Base-by-base conservation (phyloP, 2,329 filamentous ascomycete genomes). In the Phialophora verrucosa region DNA sequence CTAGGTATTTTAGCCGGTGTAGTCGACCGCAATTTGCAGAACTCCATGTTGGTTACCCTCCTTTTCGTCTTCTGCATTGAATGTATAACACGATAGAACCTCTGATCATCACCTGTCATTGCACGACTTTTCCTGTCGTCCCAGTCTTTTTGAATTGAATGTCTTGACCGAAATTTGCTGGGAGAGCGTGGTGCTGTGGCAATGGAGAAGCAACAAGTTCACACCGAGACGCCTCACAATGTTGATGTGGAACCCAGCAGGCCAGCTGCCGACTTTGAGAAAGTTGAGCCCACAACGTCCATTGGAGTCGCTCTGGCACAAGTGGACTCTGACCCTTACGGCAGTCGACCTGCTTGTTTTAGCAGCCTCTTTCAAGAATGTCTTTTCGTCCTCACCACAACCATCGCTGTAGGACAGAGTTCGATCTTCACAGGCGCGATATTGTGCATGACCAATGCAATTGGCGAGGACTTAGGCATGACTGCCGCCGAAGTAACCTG, bases 401-500 rank as follows among this genome's bases (percentile, higher is more conserved):
- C 88, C 1, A 86, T 90, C 79, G 87, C 88, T 1, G 88, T 90
- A 53, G 87, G 85, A 3, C 87, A 88, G 73, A 83, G 82, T 10
- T 83, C 84, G 4, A 87, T 91, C 70, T 78, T 88, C 31, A 80
- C 81, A 7, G 88, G 88, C 12, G 80, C 83, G 4, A 82, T 86
- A 4, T 83, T 87, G 2, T 88, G 90, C 65, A 86, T 89, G 66
- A 87, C 87, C 1, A 85, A 85, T 0, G 85, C 85, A 59, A 87
- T 90, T 56, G 87, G 84, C 1, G 74, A 76, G 14, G 85, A 89
- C 67, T 75, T 90, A 62, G 73, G 80, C 54, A 90, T 91, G 88
- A 85, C 83, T 2, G 86, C 85, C 55, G 85, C 87, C 1, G 83
- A 91, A 72, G 85, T 91, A 27, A 88, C 88, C 0, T 91, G 88